phyloP scores from a whole-genome alignment of 148 eudicot genomes.

The Rhododendron molle region DNA sequence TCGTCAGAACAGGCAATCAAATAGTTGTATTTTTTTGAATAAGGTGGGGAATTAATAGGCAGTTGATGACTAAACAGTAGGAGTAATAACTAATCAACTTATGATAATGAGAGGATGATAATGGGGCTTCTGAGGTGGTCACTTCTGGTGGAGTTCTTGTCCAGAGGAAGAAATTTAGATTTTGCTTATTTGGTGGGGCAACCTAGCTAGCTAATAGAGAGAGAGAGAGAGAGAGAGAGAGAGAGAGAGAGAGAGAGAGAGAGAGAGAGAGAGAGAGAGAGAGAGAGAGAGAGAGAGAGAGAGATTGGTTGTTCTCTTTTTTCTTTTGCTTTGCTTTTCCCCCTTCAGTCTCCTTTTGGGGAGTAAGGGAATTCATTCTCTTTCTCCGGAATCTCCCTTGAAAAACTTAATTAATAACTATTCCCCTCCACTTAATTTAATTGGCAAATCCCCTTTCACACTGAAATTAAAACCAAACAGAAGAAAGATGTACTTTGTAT shows the following conservation, averaged over 20 bases:
- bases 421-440: not conserved
- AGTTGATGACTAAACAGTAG: not conserved
- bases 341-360: slow-evolving; percentile 30
- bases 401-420: not conserved
- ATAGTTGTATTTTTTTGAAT: not conserved
- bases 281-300: not conserved
- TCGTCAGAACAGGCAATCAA: not conserved
- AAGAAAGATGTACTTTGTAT: too few species aligned
- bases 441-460: not conserved
- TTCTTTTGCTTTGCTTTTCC: not conserved
- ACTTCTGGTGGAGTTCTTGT: slow-evolving; percentile 21
- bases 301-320: not conserved
- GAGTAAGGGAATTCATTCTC: slow-evolving; percentile 14
- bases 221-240: not conserved
- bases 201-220: not conserved
- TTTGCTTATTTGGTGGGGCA: slow-evolving; percentile 12
- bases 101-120: not conserved
- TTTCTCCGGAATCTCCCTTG: slow-evolving; percentile 2
- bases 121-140: not conserved
- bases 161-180: slow-evolving; percentile 30
- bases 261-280: not conserved
- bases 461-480: too few species aligned
- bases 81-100: not conserved
- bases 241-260: not conserved
- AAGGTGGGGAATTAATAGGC: not conserved